Percentiles rank a stretch among this genome's conserved stretches.
Conservation (phyloP, 345 rosid genomes). For the Mallotus nudiflorus region DNA sequence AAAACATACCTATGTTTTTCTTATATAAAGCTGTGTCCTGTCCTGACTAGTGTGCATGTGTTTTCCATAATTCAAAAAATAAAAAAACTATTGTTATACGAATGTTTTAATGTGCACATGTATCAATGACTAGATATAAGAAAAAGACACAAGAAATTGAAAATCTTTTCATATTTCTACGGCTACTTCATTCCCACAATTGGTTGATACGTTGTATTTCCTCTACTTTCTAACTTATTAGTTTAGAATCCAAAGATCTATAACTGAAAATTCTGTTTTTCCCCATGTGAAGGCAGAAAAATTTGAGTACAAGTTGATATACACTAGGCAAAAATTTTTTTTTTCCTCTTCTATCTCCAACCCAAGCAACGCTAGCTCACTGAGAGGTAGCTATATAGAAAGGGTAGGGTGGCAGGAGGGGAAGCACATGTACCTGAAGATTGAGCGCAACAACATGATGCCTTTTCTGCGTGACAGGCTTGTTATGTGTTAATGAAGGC, state of each 20-base stretch:
- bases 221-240: neutral
- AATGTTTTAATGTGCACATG: too few species aligned
- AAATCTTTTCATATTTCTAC: too few species aligned
- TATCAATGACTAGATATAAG: too few species aligned
- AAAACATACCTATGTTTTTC: too few species aligned
- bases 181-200: neutral
- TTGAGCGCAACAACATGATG: neutral
- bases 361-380: conserved; percentile 1
- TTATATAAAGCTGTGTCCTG: too few species aligned
- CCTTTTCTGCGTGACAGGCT: conserved; percentile 37
- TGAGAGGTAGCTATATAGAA: neutral
- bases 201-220: neutral
- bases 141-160: too few species aligned
- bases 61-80: too few species aligned
- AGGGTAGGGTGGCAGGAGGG: neutral
- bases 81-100: too few species aligned
- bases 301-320: neutral
- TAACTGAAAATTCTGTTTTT: neutral
- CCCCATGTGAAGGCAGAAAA: neutral
- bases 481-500: conserved; percentile 49
- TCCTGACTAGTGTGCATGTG: too few species aligned
- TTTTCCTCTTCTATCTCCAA: neutral
- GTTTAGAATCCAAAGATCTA: neutral
- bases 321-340: neutral
- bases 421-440: too few species aligned